Base-by-base conservation (phyloP, 768 basidiomycete species). In the Boletus speciosus region DNA sequence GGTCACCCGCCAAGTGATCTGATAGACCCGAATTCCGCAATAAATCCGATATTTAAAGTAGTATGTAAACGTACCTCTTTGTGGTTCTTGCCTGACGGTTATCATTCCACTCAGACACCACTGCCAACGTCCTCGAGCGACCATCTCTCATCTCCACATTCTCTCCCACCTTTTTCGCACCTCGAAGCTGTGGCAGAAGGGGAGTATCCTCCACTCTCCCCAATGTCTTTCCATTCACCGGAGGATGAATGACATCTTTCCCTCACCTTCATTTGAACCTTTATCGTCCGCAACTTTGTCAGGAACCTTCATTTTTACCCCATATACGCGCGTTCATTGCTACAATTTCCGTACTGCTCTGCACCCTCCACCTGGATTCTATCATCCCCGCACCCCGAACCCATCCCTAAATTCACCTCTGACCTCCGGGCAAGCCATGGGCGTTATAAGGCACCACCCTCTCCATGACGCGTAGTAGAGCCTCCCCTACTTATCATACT, bases 41-140 rank as follows among this genome's bases (percentile, higher is more conserved):
- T 91, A 65, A 90, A 93, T 70, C 88, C 90, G 29, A 91, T 92
- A 68, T 93, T 93, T 78, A 86, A 89, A 81, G 90, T 93, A 76
- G 90, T 92, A 74, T 77, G 90, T 83, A 19, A 52, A 36, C 29
- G 2, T 52, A 3, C 29, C 29, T 36, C 9, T 6, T 45, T 34
- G 5, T 35, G 12, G 53, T 25, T 43, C 36, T 32, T 37, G 29
- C 37, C 48, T 67, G 39, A 58, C 46, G 14, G 52, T 45, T 54
- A 23, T 42, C 32, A 15, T 51, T 39, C 47, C 38, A 25, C 40
- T 51, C 44, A 86, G 83, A 79, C 83, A 54, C 81, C 83, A 67
- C 70, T 81, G 60, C 78, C 82, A 31, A 62, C 69, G 23, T 74
- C 81, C 35, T 70, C 73, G 32, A 61, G 71, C 51, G 73, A 76